Evolutionary conservation across 108 stramenopile genomes (phyloP), one percentile per base, ranked within the genome.

Genomic region (Cyclotella distinguenda): DNA sequence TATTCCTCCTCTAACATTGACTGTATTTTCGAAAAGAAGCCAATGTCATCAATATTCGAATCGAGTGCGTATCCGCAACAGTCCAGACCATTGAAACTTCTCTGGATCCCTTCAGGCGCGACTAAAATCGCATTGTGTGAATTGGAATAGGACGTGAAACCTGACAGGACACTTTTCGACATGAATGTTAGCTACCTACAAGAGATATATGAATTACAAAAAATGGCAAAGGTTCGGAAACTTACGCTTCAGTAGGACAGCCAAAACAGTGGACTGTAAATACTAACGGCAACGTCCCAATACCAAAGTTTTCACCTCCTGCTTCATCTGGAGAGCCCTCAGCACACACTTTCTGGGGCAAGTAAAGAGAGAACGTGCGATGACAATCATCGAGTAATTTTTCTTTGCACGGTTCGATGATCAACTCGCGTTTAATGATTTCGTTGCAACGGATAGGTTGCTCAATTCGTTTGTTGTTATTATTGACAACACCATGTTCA

Each of bases 61-160:
- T 64, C 47, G n/a, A 85, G 74, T 23, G 84, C 78, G 60, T 82
- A 82, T 38, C 84, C 81, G 70, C 84, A 85, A 47, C 84, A 85
- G 38, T 79, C 32, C 30, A 74, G 33, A 6, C 71, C 84, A 72
- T 85, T 84, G 36, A 70, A 84, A 40, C 77, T 78, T 6, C 32
- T 12, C n/a, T 75, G 40, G 30, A 84, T 34, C 10, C 84, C 81
- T 53, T 77, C 65, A 2, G 81, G 84, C 10, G 64, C 60, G 28
- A 82, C 83, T 28, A 78, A 52, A 35, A 81, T 58, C 44, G 72
- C 61, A 43, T 78, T 72, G 43, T 74, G 77, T 4, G 61, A 40
- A 64, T 70, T 64, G 19, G 69, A 69, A 47, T 70, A 55, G 9
- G 57, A 48, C 10, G 42, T 44, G 40, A 64, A 72, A 67, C 47